phyloP scores from a whole-genome alignment of 1,139 yeast species.

The Komagataea norvegica region DNA sequence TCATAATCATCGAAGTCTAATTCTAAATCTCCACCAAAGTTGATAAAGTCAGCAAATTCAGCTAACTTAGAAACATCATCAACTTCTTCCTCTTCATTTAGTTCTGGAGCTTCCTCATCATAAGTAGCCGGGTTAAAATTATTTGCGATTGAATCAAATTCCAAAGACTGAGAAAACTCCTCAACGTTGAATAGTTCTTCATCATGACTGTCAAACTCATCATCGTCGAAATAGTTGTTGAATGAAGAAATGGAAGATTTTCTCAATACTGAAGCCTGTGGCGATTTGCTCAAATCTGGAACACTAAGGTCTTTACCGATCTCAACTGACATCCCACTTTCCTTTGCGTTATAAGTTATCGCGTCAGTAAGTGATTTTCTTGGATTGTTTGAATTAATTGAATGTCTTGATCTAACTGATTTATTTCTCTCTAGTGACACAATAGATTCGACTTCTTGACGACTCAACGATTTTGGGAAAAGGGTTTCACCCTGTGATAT shows the following conservation, averaged over 20 bases:
- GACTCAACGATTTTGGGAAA: conserved; percentile 64
- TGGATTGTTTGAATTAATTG: conserved; percentile 13
- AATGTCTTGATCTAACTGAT: conserved; percentile 45
- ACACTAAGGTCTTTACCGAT: conserved; percentile 28
- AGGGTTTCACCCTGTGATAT: conserved; percentile 54
- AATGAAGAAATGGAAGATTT: conserved; percentile 22
- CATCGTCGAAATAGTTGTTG: conserved; percentile 16
- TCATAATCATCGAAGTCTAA: conserved; percentile 22
- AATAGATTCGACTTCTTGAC: conserved; percentile 69
- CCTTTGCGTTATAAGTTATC: conserved; percentile 33
- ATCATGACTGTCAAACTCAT: conserved; percentile 17
- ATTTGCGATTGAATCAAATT: conserved; percentile 16
- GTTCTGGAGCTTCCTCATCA: background rate
- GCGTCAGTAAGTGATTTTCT: conserved; percentile 33
- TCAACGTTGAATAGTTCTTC: conserved; percentile 26
- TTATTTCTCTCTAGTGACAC: conserved; percentile 67
- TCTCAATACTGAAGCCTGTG: conserved; percentile 52
- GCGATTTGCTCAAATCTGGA: conserved; percentile 34
- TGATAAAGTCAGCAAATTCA: conserved; percentile 64
- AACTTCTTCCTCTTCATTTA: conserved; percentile 24
- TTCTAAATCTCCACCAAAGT: conserved; percentile 46
- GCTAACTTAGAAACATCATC: conserved; percentile 36
- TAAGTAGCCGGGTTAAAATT: conserved; percentile 2
- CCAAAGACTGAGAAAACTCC: conserved; percentile 17
- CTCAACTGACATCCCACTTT: conserved; percentile 37